phyloP scores from a whole-genome alignment of 106 monocot genomes.

The Dendrobium nobile region DNA sequence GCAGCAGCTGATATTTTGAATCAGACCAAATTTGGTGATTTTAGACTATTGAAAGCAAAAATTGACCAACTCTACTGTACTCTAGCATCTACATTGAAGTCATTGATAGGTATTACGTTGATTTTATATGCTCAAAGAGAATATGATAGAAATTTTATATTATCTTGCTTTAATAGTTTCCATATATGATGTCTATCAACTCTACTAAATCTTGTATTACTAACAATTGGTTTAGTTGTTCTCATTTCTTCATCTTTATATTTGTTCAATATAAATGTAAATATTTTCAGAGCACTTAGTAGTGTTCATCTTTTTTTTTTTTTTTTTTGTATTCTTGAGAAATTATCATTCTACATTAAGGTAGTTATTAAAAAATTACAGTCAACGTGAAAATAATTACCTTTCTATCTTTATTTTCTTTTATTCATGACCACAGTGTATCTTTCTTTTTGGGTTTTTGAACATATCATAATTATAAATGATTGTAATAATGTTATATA shows the following conservation, averaged over 20 bases:
- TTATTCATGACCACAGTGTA: background rate
- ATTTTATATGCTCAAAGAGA: background rate
- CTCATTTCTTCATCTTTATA: background rate
- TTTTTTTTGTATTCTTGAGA: background rate
- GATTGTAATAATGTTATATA: background rate
- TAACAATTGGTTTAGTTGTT: background rate
- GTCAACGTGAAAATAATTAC: background rate
- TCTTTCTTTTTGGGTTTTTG: background rate
- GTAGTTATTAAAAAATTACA: background rate
- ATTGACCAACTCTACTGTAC: constrained; percentile 73
- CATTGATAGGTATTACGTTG: constrained; percentile 44
- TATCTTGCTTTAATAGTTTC: background rate
- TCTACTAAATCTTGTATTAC: background rate
- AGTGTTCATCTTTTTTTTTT: background rate
- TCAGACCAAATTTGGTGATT: constrained; percentile 56
- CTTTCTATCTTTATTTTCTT: background rate
- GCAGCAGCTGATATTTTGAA: constrained; percentile 67
- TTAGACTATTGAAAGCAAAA: constrained; percentile 63
- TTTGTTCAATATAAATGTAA: background rate
- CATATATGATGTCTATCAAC: background rate
- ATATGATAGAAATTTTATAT: background rate
- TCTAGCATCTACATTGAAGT: constrained; percentile 60
- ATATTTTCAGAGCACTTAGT: background rate
- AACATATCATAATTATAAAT: background rate
- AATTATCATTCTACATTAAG: background rate